phyloP scores from a whole-genome alignment of 306 rosid genomes.

The Fagus crenata region DNA sequence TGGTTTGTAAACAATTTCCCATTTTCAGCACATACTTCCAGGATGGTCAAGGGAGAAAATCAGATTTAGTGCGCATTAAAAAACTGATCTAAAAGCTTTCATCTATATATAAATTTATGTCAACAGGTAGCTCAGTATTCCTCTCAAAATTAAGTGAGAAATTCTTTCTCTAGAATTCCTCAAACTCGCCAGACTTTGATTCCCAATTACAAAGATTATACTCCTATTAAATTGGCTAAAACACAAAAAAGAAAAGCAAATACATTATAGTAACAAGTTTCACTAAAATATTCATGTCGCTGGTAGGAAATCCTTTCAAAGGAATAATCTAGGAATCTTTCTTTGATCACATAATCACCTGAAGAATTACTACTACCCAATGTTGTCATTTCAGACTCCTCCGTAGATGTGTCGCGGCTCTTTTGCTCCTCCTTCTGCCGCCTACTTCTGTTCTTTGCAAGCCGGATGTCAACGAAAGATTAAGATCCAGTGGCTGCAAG shows the following conservation, averaged over 20 bases:
- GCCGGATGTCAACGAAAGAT: constrained; percentile 26
- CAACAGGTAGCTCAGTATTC: neutral
- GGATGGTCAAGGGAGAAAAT: no score
- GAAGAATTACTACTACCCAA: constrained; percentile 37
- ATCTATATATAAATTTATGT: neutral
- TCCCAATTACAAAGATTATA: neutral
- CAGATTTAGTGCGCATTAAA: no score
- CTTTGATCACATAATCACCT: constrained; percentile 16
- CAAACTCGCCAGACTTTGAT: neutral
- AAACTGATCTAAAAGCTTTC: neutral
- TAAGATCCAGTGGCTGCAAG: constrained; percentile 24
- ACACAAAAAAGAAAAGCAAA: no score
- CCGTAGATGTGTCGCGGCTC: constrained; percentile 18
- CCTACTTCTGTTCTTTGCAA: neutral
- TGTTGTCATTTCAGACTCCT: constrained; percentile 38
- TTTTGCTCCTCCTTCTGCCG: constrained; percentile 16
- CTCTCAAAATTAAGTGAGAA: neutral
- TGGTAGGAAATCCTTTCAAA: constrained; percentile 15
- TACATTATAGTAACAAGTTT: no score
- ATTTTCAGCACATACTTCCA: no score
- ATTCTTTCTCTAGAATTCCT: neutral
- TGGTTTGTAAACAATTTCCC: no score
- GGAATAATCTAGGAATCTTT: constrained; percentile 49
- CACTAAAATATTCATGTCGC: no score
- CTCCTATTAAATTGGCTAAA: neutral